A percentile compares a stretch with the other conserved stretches of the same genome.
Conservation (phyloP, 768 basidiomycete genomes). For the Coprinopsis strossmayeri region DNA sequence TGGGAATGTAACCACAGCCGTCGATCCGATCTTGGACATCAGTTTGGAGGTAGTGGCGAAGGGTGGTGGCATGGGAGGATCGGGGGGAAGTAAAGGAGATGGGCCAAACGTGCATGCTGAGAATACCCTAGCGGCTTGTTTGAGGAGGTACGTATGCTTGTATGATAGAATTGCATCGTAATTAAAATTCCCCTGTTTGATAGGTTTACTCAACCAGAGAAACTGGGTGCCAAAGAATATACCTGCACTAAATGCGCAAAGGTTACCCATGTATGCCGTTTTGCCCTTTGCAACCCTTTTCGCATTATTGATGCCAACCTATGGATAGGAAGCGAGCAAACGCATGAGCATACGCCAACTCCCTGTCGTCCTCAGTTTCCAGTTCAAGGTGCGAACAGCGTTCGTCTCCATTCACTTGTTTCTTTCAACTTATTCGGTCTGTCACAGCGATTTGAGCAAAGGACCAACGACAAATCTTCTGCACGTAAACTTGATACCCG, state of each 20-base stretch:
- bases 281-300: not conserved
- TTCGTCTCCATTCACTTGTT: conserved; percentile 1
- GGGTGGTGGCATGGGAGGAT: conserved; percentile 15
- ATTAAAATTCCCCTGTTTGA: too few species aligned
- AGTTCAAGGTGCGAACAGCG: conserved; percentile 69
- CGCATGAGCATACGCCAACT: conserved; percentile 79
- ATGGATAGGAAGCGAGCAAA: conserved; percentile 66
- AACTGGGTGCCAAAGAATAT: conserved; percentile 76
- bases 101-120: conserved; percentile 36
- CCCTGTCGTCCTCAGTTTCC: conserved; percentile 87
- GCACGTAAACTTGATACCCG: conserved; percentile 81
- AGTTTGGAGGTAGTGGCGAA: conserved; percentile 69
- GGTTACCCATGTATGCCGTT: conserved; percentile 46
- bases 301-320: conserved; percentile 2
- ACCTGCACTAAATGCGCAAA: conserved; percentile 79
- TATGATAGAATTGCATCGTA: not conserved
- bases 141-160: conserved; percentile 49
- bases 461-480: conserved; percentile 59
- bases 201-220: conserved; percentile 84
- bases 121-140: conserved; percentile 67
- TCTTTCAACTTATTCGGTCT: conserved; percentile 5
- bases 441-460: conserved; percentile 88
- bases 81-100: conserved; percentile 28
- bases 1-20: conserved; percentile 65
- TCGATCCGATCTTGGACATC: conserved; percentile 88